Base-by-base conservation (phyloP, 257 asterid genomes). In the Petrea volubilis region DNA sequence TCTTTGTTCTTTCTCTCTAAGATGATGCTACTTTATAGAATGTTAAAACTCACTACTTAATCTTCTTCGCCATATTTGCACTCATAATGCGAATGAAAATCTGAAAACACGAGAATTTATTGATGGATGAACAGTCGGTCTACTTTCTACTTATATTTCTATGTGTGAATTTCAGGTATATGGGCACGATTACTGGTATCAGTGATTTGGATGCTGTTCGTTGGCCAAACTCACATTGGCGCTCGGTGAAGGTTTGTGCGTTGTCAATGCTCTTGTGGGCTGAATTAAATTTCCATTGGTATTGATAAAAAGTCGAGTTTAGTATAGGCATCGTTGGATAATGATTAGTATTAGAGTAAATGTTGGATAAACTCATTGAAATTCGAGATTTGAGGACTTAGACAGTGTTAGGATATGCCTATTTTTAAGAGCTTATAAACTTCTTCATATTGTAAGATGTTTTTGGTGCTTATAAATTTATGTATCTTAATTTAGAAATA, bases 221-320 rank as follows among this genome's bases (percentile, higher is more conserved):
- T 60, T 91, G 97, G 96, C 87, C 89, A 25, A 89, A 83, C 83
- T 92, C 95, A 18, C 93, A 87, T 75, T 92, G 96, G 96, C 93
- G 97, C 55, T 89, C 96, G 9, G 96, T 89, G 40, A 89, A 92
- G 96, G 97, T 90, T 77, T 51, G 77, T 74, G 60, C 57, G 5
- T 44, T 13, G 31, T 59, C 25, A 56, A 28, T 28, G 17, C 33
- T 74, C 53, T 21, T 58, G 57, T 73, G n/a, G 57, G 38, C 28
- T 27, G 12, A 53, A 31, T 67, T 44, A 50, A 18, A 72, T 65
- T 68, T 47, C 28, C 41, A 33, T 49, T 4, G 13, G 43, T 41
- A 24, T 52, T 21, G 52, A 57, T 56, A 10, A 25, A 14, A 36
- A 36, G 23, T 33, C 18, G 0, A 31, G n/a, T 59, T 13, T 17